phyloP scores from a whole-genome alignment of 1,284 basidiomycete species.

The Polyporus tsugae region DNA sequence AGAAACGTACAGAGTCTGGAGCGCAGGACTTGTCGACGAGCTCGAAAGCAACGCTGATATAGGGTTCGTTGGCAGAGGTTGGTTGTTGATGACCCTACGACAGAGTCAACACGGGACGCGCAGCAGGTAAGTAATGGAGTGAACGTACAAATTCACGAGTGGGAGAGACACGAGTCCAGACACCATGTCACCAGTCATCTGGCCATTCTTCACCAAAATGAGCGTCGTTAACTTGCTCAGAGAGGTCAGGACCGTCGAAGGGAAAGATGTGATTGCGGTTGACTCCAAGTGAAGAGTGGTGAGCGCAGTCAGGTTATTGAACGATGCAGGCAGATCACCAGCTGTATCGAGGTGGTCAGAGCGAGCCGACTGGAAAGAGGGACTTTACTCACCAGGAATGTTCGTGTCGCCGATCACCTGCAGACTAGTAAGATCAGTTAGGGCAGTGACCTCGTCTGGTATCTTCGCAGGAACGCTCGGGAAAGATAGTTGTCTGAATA shows the following conservation, averaged over 20 bases:
- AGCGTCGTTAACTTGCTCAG: conserved; percentile 50
- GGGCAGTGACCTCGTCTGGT: conserved; percentile 52
- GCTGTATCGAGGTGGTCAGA: conserved; percentile 38
- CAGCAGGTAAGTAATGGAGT: background rate
- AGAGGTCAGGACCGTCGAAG: conserved; percentile 46
- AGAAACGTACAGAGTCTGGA: conserved; percentile 47
- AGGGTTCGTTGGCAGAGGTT: conserved; percentile 41
- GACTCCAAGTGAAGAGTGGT: conserved; percentile 53
- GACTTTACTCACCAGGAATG: conserved; percentile 47
- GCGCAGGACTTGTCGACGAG: conserved; percentile 29
- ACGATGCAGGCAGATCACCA: conserved; percentile 49
- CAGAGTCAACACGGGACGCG: background rate
- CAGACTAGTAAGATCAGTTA: conserved; percentile 50
- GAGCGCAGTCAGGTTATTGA: conserved; percentile 50
- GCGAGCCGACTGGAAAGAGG: background rate
- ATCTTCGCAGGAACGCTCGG: conserved; percentile 56
- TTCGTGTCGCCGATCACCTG: conserved; percentile 52
- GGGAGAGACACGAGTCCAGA: conserved; percentile 45
- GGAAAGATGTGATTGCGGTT: conserved; percentile 52
- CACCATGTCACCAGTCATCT: conserved; percentile 53
- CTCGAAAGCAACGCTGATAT: conserved; percentile 46
- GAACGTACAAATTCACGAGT: conserved; percentile 52
- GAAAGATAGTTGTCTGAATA: conserved; percentile 51
- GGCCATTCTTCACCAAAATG: conserved; percentile 52
- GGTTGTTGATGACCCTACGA: conserved; percentile 46